These are phyloP conservation scores for Mycosphaerelloides madeirae DNA, from an alignment of 2,329 filamentous ascomycete species.

Conservation along the genomic window DNA sequence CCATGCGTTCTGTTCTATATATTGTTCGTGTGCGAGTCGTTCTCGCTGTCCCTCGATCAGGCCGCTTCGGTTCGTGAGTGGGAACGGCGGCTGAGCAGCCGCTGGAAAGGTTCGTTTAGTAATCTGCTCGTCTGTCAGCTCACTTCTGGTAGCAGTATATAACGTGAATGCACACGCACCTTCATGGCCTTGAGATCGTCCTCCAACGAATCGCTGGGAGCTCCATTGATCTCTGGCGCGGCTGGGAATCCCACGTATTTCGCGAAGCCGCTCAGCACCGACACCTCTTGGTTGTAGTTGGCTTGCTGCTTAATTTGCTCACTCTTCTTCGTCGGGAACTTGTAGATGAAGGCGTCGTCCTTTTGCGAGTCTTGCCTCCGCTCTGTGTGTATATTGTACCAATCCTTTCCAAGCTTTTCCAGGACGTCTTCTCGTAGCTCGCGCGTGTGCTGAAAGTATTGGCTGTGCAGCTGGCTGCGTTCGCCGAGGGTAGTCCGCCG, in stretches of 20 bases:
- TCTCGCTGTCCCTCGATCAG: constrained; percentile 25
- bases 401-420: constrained; percentile 77
- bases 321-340: constrained; percentile 70
- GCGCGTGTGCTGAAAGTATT: constrained; percentile 82
- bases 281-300: constrained; percentile 93
- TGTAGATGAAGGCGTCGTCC: constrained; percentile 74
- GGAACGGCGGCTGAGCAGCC: constrained; percentile 18
- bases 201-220: constrained; percentile 68
- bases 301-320: constrained; percentile 80
- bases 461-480: constrained; percentile 78
- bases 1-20: constrained; percentile 86
- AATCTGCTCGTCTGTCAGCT: constrained; percentile 20
- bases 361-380: constrained; percentile 73
- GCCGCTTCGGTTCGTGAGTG: constrained; percentile 19
- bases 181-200: constrained; percentile 86
- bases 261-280: constrained; percentile 80
- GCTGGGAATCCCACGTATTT: constrained; percentile 96
- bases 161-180: constrained; percentile 49
- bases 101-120: constrained; percentile 22
- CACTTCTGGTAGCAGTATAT: neutral
- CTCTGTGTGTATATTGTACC: constrained; percentile 89
- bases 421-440: constrained; percentile 77
- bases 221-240: constrained; percentile 75
- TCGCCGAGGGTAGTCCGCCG: constrained; percentile 73
- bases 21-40: constrained; percentile 58